Percentiles rank a stretch among this genome's conserved stretches.
Conservation (phyloP, 176 grass and related monocot species). For the Chloris gayana region DNA sequence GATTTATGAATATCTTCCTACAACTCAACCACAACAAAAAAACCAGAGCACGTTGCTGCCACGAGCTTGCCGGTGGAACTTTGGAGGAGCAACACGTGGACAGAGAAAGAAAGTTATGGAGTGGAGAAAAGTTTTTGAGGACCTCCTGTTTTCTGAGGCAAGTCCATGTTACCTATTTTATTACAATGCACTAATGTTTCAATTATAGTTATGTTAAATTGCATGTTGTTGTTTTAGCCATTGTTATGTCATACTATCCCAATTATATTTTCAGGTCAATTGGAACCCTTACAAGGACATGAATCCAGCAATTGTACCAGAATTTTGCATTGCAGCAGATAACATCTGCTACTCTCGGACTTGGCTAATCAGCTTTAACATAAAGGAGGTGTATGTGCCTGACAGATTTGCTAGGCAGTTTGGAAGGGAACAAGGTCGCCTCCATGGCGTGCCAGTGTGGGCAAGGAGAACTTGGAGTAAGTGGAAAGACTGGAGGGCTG, state of each 20-base stretch:
- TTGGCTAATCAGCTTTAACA: slow-evolving; percentile 69
- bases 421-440: slow-evolving; percentile 57
- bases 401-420: slow-evolving; percentile 65
- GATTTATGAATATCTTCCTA: slow-evolving; percentile 66
- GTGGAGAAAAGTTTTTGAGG: slow-evolving; percentile 63
- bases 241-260: slow-evolving; percentile 32
- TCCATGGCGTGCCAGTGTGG: slow-evolving; percentile 57
- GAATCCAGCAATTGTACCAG: slow-evolving; percentile 55
- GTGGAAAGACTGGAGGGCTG: slow-evolving; percentile 62
- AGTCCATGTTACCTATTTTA: slow-evolving; percentile 31
- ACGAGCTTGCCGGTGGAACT: slow-evolving; percentile 55
- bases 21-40: slow-evolving; percentile 70
- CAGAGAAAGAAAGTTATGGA: slow-evolving; percentile 64
- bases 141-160: slow-evolving; percentile 55
- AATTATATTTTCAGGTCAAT: slow-evolving; percentile 51
- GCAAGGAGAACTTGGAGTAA: slow-evolving; percentile 62
- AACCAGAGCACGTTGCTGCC: slow-evolving; percentile 56
- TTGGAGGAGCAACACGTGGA: slow-evolving; percentile 59
- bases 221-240: neutral
- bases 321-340: slow-evolving; percentile 66
- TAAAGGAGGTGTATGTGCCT: slow-evolving; percentile 68
- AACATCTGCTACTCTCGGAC: slow-evolving; percentile 56
- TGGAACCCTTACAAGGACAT: slow-evolving; percentile 70
- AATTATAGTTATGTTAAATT: slow-evolving; percentile 8
- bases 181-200: neutral